Base-by-base conservation (phyloP, 192 early-diverging fungal genomes). In the Coemansia reversa region DNA sequence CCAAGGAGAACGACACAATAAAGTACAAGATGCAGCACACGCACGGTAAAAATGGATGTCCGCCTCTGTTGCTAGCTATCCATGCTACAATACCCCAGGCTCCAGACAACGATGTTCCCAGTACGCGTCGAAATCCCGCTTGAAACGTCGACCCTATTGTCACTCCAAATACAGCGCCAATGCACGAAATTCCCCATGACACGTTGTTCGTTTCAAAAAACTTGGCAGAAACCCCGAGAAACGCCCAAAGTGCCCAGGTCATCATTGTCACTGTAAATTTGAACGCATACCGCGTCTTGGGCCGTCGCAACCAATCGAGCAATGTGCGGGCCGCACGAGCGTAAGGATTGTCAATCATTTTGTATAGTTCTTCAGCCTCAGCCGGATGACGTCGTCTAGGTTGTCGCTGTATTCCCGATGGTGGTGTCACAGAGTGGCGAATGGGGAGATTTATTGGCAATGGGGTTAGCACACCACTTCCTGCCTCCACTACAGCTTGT, bases 211-310 rank as follows among this genome's bases (percentile, higher is more conserved):
- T 12, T 9, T 33, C 45, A 48, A 69, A 78, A 35, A 78, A 78
- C 6, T 30, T 18, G 14, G 58, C 28, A 3, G 70, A 66, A 20
- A 62, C 27, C 28, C 62, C 42, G 19, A 78, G 54, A 39, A 59
- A 78, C 14, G 76, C 53, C 76, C 76, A 78, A 20, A 78, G 49
- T 2, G 66, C 62, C 76, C 76, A 78, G 14, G 42, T 55, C 76
- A 78, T 72, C 63, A 78, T 72, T 8, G 68, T 63, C 14, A 69
- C 54, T 3, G 70, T 72, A 51, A 78, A 78, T 54, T 78, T 78
- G 35, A 78, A 50, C 45, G 76, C 70, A 35, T 78, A 78, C 29
- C 52, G 70, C 23, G 76, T 78, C 55, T 72, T 69, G 19, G 62
- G 66, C 29, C 66, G 60, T 39, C 58, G 33, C 1, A 32, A 19